Conservation (phyloP, 257 asterid species). For the Solanum etuberosum region DNA sequence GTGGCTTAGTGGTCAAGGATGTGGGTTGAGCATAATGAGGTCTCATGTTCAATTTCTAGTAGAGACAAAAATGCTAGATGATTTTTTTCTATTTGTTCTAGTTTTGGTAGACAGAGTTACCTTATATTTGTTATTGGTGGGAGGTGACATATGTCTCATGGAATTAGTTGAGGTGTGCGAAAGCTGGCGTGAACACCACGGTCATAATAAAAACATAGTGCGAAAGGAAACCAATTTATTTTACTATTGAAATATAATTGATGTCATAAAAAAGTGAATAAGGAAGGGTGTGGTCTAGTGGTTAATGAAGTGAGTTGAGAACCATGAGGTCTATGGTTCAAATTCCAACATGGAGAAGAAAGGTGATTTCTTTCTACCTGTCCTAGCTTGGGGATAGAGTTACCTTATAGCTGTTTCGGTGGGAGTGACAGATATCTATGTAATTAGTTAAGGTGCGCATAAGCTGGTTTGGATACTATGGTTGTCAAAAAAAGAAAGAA, state of each 20-base stretch:
- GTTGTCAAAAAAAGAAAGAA: neutral
- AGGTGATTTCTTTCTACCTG: neutral
- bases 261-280: neutral
- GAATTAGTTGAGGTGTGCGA: neutral
- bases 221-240: neutral
- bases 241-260: neutral
- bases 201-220: neutral
- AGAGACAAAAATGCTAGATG: neutral
- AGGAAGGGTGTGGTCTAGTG: neutral
- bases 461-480: neutral
- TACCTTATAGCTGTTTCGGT: neutral
- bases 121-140: neutral
- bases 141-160: neutral
- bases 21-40: neutral
- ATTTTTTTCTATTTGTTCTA: neutral
- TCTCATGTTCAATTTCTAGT: neutral
- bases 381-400: neutral
- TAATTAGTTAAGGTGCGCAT: neutral
- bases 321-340: neutral
- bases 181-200: neutral
- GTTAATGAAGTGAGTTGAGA: neutral
- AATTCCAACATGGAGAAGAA: neutral
- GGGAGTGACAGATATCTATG: neutral
- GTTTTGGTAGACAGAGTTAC: neutral
- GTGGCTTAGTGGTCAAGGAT: neutral